Evolutionary conservation across 805 yeast genomes (phyloP).

Genomic region (Suhomyces sp.): DNA sequence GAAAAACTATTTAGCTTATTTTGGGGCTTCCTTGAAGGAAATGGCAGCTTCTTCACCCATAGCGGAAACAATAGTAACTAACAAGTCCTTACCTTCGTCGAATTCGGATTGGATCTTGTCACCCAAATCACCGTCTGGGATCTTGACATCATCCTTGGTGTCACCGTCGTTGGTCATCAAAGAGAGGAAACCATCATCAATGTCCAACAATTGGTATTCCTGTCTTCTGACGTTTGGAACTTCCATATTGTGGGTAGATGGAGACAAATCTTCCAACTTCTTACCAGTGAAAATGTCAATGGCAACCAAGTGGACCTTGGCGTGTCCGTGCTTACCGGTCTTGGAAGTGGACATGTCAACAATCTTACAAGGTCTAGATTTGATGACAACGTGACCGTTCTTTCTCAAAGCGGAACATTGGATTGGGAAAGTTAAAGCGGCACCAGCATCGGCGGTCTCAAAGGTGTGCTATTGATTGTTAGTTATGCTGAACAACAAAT

Average conservation of each 20-base stretch:
- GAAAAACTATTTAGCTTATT: conserved; percentile 22
- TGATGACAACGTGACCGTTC: conserved; percentile 98
- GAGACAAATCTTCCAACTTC: conserved; percentile 99
- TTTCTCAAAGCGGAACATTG: conserved; percentile 99
- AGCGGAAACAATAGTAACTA: conserved; percentile 94
- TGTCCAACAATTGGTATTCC: conserved; percentile 95
- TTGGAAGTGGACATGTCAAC: conserved; percentile 99
- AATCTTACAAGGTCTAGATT: conserved; percentile 99
- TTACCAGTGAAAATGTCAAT: conserved; percentile 98
- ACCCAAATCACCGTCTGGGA: conserved; percentile 98
- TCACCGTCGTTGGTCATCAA: conserved; percentile 97
- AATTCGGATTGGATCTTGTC: conserved; percentile 86
- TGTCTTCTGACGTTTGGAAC: conserved; percentile 96
- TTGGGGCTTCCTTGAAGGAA: conserved; percentile 98
- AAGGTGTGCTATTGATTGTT: conserved; percentile 67
- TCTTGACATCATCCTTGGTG: conserved; percentile 98
- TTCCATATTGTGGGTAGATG: conserved; percentile 99
- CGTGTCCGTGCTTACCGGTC: conserved; percentile 99
- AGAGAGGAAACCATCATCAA: conserved; percentile 96
- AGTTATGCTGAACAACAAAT: not conserved
- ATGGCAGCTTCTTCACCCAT: conserved; percentile 99
- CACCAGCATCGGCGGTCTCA: conserved; percentile 98
- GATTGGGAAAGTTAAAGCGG: conserved; percentile 97
- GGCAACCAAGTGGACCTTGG: conserved; percentile 99
- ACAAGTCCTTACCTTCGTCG: conserved; percentile 97